phyloP scores from a whole-genome alignment of 2,329 filamentous ascomycete genomes.

The Magnaporthiopsis incrustans region DNA sequence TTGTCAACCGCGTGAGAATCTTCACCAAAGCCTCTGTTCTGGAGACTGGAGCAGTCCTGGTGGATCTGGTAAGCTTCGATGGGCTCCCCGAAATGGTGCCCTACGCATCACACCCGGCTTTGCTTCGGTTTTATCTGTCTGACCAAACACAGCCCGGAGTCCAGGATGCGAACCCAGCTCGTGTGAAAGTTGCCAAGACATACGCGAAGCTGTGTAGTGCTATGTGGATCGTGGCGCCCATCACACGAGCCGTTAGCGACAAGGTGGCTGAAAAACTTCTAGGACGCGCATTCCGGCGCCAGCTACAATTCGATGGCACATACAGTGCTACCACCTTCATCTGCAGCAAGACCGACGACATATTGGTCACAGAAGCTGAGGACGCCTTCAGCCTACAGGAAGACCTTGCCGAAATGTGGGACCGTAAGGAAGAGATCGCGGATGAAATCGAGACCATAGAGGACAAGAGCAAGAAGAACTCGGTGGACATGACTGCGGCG shows the following conservation, averaged over 20 bases:
- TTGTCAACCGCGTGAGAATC: background rate
- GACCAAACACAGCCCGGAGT: slow-evolving; percentile 36
- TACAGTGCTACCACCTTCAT: slow-evolving; percentile 51
- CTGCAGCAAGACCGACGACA: slow-evolving; percentile 56
- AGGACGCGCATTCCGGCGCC: slow-evolving; percentile 47
- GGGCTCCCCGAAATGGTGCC: no score
- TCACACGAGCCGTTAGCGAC: slow-evolving; percentile 51
- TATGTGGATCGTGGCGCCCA: slow-evolving; percentile 55
- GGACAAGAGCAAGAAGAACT: no score
- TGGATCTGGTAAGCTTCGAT: background rate
- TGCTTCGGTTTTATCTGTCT: background rate
- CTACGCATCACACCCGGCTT: background rate
- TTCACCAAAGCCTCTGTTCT: background rate
- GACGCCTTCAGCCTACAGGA: background rate
- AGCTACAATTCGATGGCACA: slow-evolving; percentile 50
- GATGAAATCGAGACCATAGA: background rate
- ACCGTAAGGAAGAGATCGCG: background rate
- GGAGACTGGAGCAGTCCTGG: background rate
- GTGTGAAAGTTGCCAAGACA: slow-evolving; percentile 45
- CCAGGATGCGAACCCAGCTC: slow-evolving; percentile 51
- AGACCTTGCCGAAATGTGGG: background rate
- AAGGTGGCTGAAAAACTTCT: slow-evolving; percentile 49
- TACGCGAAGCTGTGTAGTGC: slow-evolving; percentile 55
- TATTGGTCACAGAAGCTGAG: slow-evolving; percentile 23
- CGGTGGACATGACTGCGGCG: no score